phyloP scores from a whole-genome alignment of 2,329 filamentous ascomycete genomes.

The Teratosphaeria pseudoeucalypti region DNA sequence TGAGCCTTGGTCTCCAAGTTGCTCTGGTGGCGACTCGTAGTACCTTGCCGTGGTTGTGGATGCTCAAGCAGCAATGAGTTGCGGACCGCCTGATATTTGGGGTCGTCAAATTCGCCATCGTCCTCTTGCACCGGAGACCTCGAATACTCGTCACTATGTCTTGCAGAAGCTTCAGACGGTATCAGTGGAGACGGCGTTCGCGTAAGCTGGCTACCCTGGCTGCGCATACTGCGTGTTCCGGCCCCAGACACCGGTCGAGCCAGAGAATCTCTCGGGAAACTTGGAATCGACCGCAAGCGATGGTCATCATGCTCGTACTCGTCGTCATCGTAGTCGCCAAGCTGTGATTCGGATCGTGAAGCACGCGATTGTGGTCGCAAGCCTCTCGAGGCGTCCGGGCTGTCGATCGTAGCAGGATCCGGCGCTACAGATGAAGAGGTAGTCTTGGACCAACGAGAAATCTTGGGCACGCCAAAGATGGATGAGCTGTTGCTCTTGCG shows the following conservation, averaged over 20 bases:
- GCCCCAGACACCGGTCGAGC: constrained; percentile 8
- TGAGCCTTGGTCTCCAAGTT: constrained; percentile 64
- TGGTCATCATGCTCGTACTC: constrained; percentile 52
- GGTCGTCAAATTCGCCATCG: constrained; percentile 42
- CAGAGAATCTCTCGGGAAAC: constrained; percentile 10
- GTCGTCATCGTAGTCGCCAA: constrained; percentile 53
- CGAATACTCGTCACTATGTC: constrained; percentile 10
- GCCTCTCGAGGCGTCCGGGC: constrained; percentile 14
- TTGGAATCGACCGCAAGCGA: constrained; percentile 31
- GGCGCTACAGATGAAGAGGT: constrained; percentile 73
- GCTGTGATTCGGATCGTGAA: constrained; percentile 56
- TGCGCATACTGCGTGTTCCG: constrained; percentile 24
- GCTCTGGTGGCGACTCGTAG: constrained; percentile 63
- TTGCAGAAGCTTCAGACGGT: constrained; percentile 39
- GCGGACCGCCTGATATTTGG: constrained; percentile 72
- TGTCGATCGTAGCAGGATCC: constrained; percentile 20
- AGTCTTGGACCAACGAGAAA: constrained; percentile 95
- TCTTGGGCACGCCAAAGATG: constrained; percentile 64
- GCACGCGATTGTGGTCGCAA: constrained; percentile 47
- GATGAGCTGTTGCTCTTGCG: constrained; percentile 79
- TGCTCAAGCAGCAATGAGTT: constrained; percentile 73
- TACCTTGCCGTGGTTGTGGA: constrained; percentile 64
- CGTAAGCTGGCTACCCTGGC: constrained; percentile 25
- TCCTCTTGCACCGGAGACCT: constrained; percentile 17
- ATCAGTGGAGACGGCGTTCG: constrained; percentile 43